phyloP scores from a whole-genome alignment of 2,329 filamentous ascomycete genomes.

The Lasiodiplodia sp. region DNA sequence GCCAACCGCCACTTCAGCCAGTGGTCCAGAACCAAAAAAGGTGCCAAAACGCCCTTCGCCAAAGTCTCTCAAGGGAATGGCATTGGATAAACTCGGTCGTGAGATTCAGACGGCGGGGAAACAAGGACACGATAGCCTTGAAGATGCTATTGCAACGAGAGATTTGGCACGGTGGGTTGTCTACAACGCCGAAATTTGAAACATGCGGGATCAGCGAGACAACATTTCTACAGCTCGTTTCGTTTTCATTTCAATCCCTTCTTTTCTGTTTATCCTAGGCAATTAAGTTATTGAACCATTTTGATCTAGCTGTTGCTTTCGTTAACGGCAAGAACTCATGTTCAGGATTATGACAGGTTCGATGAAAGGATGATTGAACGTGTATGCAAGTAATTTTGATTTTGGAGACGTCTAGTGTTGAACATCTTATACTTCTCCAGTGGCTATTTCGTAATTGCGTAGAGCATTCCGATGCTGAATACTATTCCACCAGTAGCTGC shows the following conservation, averaged over 20 bases:
- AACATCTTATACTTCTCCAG: no score
- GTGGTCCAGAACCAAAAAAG: slow-evolving; percentile 29
- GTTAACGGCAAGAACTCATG: no score
- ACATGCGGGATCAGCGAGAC: no score
- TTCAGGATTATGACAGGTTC: no score
- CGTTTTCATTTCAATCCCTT: no score
- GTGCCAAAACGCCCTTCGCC: slow-evolving; percentile 12
- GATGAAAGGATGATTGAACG: no score
- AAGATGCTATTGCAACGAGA: slow-evolving; percentile 55
- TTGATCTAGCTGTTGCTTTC: no score
- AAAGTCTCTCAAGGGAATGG: slow-evolving; percentile 37
- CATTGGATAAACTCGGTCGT: slow-evolving; percentile 33
- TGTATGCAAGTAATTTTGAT: no score
- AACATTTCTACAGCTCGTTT: no score
- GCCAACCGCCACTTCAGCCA: not conserved
- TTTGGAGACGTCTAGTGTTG: no score
- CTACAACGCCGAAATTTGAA: not conserved
- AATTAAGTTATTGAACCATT: no score
- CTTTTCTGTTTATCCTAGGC: no score
- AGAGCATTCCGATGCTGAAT: not conserved
- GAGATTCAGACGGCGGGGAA: slow-evolving; percentile 37
- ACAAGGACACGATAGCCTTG: slow-evolving; percentile 53
- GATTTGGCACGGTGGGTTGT: slow-evolving; percentile 43
- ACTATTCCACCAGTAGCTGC: not conserved
- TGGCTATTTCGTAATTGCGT: not conserved